These are phyloP conservation scores for Rhizopogon roseolus DNA, from an alignment of 768 basidiomycete species.

Conservation along the genomic window DNA sequence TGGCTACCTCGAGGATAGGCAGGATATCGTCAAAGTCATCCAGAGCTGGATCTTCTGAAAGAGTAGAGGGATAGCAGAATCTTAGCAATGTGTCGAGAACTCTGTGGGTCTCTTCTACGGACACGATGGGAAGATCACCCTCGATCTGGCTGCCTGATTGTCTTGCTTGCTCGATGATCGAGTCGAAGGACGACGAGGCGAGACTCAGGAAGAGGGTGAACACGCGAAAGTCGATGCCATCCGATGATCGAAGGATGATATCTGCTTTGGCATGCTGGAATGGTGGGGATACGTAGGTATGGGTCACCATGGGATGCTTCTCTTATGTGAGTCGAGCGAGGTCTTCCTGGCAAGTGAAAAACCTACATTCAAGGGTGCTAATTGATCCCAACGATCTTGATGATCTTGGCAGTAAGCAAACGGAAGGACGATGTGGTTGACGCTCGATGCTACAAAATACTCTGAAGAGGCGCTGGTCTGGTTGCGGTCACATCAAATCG, in stretches of 20 bases:
- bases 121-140: constrained; percentile 2
- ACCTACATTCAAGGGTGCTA: background rate
- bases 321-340: background rate
- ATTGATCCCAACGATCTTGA: background rate
- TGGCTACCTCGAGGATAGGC: background rate
- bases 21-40: background rate
- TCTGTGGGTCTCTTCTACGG: constrained; percentile 5
- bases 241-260: constrained; percentile 30
- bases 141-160: constrained; percentile 7
- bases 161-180: constrained; percentile 24
- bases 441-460: background rate
- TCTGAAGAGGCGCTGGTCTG: too few relatives aligned
- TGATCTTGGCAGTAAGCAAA: too few relatives aligned
- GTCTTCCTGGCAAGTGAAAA: background rate
- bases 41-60: constrained; percentile 4
- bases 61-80: constrained; percentile 9
- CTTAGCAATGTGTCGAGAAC: constrained; percentile 8
- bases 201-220: constrained; percentile 31
- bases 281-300: constrained; percentile 14
- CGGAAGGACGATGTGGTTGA: background rate
- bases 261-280: constrained; percentile 30
- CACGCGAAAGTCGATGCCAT: constrained; percentile 32
- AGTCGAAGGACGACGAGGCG: constrained; percentile 29
- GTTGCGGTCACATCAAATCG: too few relatives aligned
- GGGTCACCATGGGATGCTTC: too few relatives aligned